Base-by-base conservation (phyloP, 345 rosid genomes). In the Eutrema yunnanense region DNA sequence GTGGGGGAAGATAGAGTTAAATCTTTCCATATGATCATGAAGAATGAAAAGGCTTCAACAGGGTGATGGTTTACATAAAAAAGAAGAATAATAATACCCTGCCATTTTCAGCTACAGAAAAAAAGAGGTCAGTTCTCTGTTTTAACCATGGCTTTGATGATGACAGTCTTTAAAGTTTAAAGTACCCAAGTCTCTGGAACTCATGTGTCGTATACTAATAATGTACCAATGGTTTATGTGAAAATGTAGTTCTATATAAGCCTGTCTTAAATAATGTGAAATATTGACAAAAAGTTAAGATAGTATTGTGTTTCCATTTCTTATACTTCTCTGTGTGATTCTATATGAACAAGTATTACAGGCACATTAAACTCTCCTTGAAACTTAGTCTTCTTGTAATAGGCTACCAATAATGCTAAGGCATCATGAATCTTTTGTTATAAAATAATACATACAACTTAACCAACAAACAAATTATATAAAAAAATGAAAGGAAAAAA, bases 1-100 rank as follows among this genome's bases (percentile, higher is more conserved):
- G 94, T 95, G 3, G 97, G 77, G 52, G 98, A 86, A 71, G 97
- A 96, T 73, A 80, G 56, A 22, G 86, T 85, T 2, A 92, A 96
- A 79, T 92, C 99, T 10, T 90, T 96, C 70, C 97, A 90, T 67
- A 90, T 87, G 96, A 92, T 96, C 50, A 86, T 92, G 99, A 92
- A 96, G 78, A 96, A 90, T 41, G 97, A 92, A 81, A 96, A 88
- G 83, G 90, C 92, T 80, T 96, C 99, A 12, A 92, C 88, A 6
- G 86, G 84, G 71, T 90, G 77, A 86, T 67, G 73, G 32, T 59
- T 55, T 27, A 32, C 62, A 5, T 36, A 10, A 1, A 29, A 5
- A 22, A 11, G 29, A 40, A 32, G 12, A 36, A 59, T 27, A 48
- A 58, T 48, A 59, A 59, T 40, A 59, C 66, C 66, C 65, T 59